Conservation (phyloP, 306 rosid species). For the Trifolium subterraneum region DNA sequence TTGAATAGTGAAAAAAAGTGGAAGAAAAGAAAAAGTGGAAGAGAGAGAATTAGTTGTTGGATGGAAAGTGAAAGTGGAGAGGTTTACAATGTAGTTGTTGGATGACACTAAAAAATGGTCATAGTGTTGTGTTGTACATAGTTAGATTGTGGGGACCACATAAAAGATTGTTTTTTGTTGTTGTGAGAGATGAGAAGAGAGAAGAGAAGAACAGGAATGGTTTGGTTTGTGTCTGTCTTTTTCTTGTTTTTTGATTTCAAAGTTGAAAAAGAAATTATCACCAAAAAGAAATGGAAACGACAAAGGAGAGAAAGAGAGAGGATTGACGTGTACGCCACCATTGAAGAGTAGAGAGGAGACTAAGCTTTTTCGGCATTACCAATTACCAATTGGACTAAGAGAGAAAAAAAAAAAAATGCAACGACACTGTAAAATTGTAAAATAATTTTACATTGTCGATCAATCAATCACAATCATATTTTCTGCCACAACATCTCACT, state of each 20-base stretch:
- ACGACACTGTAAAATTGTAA: too few relatives aligned
- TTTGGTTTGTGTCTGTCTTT: constrained; percentile 32
- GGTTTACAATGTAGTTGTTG: constrained; percentile 56
- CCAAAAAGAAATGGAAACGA: constrained; percentile 16
- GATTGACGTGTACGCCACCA: constrained; percentile 52
- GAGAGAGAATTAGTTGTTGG: constrained; percentile 44
- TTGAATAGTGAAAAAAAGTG: constrained; percentile 69
- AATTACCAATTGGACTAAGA: too few relatives aligned
- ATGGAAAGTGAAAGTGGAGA: constrained; percentile 52
- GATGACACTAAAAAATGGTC: constrained; percentile 52
- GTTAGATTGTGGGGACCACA: constrained; percentile 54
- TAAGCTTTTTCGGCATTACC: too few relatives aligned
- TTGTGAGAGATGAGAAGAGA: background rate
- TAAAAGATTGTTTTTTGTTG: constrained; percentile 39
- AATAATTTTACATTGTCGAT: too few relatives aligned
- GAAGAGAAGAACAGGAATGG: constrained; percentile 9
- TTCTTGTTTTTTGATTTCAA: background rate
- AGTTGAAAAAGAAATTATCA: constrained; percentile 39
- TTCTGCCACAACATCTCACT: too few relatives aligned
- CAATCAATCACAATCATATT: too few relatives aligned
- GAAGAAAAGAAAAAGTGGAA: constrained; percentile 23
- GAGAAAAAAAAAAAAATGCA: too few relatives aligned
- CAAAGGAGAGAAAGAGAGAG: background rate
- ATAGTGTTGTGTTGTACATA: constrained; percentile 53
- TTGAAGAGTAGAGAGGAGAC: background rate